Evolutionary conservation across 2,329 filamentous ascomycete species (phyloP).

Genomic region (Exserohilum rostratum): DNA sequence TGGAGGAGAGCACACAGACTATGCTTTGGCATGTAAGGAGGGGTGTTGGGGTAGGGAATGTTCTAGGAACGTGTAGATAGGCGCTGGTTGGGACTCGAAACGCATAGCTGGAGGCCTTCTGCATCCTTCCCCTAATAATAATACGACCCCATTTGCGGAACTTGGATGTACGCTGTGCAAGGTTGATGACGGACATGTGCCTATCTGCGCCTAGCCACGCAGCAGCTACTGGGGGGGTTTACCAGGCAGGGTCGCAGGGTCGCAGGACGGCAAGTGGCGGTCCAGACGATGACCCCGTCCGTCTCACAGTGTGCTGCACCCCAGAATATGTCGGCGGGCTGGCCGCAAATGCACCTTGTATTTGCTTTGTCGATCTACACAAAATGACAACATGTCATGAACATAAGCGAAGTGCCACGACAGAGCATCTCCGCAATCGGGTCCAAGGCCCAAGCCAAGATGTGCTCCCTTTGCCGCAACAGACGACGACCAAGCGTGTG

Average conservation of each 20-base stretch:
- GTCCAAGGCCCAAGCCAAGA: neutral
- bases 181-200: neutral
- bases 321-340: conserved; percentile 5
- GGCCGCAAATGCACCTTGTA: neutral
- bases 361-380: conserved; percentile 8
- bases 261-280: conserved; percentile 4
- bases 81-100: conserved; percentile 16
- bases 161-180: neutral
- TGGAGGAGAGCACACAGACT: conserved; percentile 14
- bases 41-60: neutral
- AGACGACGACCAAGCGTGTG: neutral
- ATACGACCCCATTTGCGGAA: conserved; percentile 25
- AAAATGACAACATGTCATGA: conserved; percentile 3
- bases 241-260: neutral
- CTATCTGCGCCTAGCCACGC: neutral
- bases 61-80: conserved; percentile 15
- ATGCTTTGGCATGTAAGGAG: conserved; percentile 15
- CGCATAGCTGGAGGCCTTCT: conserved; percentile 18
- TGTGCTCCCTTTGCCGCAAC: no score
- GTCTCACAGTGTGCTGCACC: conserved; percentile 22
- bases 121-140: conserved; percentile 38
- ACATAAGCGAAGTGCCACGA: conserved; percentile 1
- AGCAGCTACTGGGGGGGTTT: neutral
- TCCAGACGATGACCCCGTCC: neutral
- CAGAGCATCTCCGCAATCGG: neutral